Conservation (phyloP, 345 rosid species). For the Bretschneidera sinensis region DNA sequence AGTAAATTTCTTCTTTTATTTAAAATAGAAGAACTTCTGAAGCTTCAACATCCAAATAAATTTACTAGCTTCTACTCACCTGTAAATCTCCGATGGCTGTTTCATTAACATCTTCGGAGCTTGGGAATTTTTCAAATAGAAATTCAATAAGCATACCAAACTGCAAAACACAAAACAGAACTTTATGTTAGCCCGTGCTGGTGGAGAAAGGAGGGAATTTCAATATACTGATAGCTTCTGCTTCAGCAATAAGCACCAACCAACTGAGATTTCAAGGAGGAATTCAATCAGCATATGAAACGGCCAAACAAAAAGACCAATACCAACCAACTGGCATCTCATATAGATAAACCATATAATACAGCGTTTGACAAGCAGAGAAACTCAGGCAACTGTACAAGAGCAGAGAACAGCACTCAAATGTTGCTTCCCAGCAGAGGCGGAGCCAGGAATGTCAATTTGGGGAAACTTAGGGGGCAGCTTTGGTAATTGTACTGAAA, state of each 20-base stretch:
- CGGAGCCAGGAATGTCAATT: too few species aligned
- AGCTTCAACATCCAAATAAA: conserved; percentile 15
- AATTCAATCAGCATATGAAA: too few species aligned
- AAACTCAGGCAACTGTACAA: too few species aligned
- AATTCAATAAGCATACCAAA: conserved; percentile 96
- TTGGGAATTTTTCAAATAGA: conserved; percentile 78
- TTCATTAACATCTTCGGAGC: conserved; percentile 60
- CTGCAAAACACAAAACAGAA: conserved; percentile 36
- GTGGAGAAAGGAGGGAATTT: neutral
- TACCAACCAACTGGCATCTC: too few species aligned
- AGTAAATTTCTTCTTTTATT: too few species aligned
- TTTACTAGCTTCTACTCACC: conserved; percentile 38
- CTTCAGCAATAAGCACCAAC: neutral
- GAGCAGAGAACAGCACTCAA: too few species aligned
- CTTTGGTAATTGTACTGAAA: too few species aligned
- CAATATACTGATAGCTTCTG: neutral
- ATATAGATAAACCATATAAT: too few species aligned
- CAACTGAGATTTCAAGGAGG: neutral
- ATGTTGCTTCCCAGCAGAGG: too few species aligned
- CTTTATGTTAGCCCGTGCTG: neutral
- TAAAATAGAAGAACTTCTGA: conserved; percentile 2
- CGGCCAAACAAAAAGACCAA: too few species aligned
- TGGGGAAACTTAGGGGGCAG: too few species aligned
- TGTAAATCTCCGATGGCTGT: conserved; percentile 88
- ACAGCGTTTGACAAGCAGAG: too few species aligned